Conservation (phyloP, 2,329 filamentous ascomycete species). For the Zymoseptoria brevis region DNA sequence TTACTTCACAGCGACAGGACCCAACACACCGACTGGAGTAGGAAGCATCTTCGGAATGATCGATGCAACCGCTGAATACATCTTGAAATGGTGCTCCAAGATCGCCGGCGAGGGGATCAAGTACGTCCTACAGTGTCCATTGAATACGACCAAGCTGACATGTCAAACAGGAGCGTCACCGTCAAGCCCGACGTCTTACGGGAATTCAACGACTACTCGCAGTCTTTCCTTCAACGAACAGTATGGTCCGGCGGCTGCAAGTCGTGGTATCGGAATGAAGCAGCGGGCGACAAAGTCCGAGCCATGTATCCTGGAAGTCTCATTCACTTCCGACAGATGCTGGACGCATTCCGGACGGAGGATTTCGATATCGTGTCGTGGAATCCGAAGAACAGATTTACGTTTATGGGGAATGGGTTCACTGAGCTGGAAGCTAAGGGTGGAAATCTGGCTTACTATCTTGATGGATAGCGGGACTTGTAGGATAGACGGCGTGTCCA, state of each 20-base stretch:
- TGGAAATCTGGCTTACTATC: slow-evolving; percentile 7
- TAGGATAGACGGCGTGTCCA: slow-evolving; percentile 5
- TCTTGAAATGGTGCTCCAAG: slow-evolving; percentile 12
- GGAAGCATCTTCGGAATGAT: slow-evolving; percentile 6
- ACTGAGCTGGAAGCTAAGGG: slow-evolving; percentile 6
- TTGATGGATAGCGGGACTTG: slow-evolving; percentile 26
- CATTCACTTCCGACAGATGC: slow-evolving; percentile 7
- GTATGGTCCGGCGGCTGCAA: slow-evolving; percentile 45
- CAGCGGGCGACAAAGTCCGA: slow-evolving; percentile 29
- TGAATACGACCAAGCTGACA: neutral
- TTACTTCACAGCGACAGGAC: slow-evolving; percentile 16
- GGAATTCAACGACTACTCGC: slow-evolving; percentile 42
- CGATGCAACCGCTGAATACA: slow-evolving; percentile 8
- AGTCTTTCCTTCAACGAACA: slow-evolving; percentile 42
- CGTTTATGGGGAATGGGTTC: slow-evolving; percentile 8
- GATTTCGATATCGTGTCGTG: slow-evolving; percentile 8
- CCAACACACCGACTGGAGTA: slow-evolving; percentile 9
- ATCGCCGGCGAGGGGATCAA: slow-evolving; percentile 15
- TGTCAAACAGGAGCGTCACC: slow-evolving; percentile 12
- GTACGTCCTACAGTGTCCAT: slow-evolving; percentile 25
- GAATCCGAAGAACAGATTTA: slow-evolving; percentile 8
- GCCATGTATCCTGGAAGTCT: slow-evolving; percentile 13
- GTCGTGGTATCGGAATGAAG: slow-evolving; percentile 47
- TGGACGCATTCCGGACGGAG: slow-evolving; percentile 7
- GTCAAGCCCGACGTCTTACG: slow-evolving; percentile 39